Conservation (phyloP, 164 flowering plant genomes). For the Hamamelis virginiana region DNA sequence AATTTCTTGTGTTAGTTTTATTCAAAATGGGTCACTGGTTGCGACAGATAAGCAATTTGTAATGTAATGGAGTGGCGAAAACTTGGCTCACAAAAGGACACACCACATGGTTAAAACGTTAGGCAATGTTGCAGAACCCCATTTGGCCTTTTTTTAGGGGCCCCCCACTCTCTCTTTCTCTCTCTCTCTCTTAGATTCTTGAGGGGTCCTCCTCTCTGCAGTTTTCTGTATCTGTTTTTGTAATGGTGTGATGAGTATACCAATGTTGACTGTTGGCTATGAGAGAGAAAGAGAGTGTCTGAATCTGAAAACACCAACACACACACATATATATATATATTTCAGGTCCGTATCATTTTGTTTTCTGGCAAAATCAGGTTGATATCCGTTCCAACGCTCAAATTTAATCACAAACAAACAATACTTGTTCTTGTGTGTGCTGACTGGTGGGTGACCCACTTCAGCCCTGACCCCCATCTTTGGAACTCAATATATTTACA, state of each 20-base stretch:
- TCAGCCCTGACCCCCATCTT: background rate
- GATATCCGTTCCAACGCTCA: background rate
- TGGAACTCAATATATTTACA: too few relatives aligned
- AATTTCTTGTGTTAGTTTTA: too few relatives aligned
- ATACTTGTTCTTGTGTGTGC: background rate
- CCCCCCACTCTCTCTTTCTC: background rate
- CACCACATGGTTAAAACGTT: slow-evolving; percentile 11
- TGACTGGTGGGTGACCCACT: slow-evolving; percentile 1
- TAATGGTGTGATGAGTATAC: background rate
- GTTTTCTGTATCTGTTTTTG: background rate
- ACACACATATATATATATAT: too few relatives aligned
- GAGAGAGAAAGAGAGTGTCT: too few relatives aligned
- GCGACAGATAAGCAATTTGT: too few relatives aligned
- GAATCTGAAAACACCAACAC: background rate
- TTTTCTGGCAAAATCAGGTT: background rate
- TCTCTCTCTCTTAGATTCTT: slow-evolving; percentile 17
- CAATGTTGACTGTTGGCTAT: slow-evolving; percentile 10
- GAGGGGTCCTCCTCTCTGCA: background rate
- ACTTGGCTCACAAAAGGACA: too few relatives aligned
- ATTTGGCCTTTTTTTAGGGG: slow-evolving; percentile 6
- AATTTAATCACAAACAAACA: background rate
- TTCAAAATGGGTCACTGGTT: too few relatives aligned
- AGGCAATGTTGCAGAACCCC: background rate
- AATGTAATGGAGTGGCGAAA: too few relatives aligned
- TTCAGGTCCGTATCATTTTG: slow-evolving; percentile 12